phyloP scores from a whole-genome alignment of 495 filamentous ascomycete species.

The Chaetomium cochliodes region DNA sequence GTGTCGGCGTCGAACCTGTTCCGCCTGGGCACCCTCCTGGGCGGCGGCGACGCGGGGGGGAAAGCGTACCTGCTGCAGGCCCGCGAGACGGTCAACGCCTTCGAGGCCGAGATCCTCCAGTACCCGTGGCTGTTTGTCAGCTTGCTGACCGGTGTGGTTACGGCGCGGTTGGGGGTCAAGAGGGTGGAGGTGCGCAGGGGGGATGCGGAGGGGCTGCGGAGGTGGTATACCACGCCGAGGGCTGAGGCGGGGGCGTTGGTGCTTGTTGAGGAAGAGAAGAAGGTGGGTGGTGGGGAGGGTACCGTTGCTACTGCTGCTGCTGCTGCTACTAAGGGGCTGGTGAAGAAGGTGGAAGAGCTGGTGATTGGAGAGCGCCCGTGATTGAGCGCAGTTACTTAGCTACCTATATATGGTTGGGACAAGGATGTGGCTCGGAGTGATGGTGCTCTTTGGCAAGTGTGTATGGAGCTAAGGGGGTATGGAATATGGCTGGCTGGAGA shows the following conservation, averaged over 20 bases:
- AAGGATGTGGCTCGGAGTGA: not conserved
- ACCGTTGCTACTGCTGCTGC: not conserved
- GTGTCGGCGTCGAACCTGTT: conserved; percentile 80
- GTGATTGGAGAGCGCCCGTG: conserved; percentile 9
- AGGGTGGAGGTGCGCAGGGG: conserved; percentile 10
- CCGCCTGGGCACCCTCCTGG: conserved; percentile 69
- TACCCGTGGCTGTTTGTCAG: conserved; percentile 87
- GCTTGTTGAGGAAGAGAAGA: not conserved
- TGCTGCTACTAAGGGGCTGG: not conserved
- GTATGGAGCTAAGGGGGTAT: not conserved
- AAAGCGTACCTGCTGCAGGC: conserved; percentile 61
- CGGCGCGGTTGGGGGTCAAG: conserved; percentile 54
- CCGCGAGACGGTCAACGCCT: conserved; percentile 72
- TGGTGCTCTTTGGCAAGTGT: not conserved
- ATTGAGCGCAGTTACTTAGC: not conserved
- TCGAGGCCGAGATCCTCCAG: conserved; percentile 85
- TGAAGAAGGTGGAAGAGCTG: conserved; percentile 13
- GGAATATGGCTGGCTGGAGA: too few relatives aligned
- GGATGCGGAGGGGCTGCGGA: conserved; percentile 13
- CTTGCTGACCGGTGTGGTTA: conserved; percentile 72
- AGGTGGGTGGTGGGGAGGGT: not conserved
- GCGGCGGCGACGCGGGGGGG: too few relatives aligned
- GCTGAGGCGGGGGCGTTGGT: conserved; percentile 26
- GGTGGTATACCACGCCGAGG: conserved; percentile 20
- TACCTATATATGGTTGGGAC: not conserved